Evolutionary conservation across 225 moss, liverwort and hornwort species (phyloP).

Genomic region (Bryum argenteum): DNA sequence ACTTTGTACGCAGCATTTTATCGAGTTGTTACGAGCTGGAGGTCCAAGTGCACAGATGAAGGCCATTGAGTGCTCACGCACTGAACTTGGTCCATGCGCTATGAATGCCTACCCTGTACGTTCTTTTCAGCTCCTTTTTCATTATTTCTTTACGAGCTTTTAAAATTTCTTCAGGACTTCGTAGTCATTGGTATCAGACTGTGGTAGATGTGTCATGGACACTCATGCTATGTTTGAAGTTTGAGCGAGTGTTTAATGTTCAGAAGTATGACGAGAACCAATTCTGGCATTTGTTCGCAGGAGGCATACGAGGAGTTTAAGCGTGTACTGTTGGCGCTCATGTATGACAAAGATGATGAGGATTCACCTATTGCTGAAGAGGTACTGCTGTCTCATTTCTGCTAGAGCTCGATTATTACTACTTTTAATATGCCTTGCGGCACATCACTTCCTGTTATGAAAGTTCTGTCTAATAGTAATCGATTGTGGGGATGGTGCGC

Average conservation of each 20-base stretch:
- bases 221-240: not conserved
- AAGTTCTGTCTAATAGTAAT: slow-evolving; percentile 44
- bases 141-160: slow-evolving; percentile 1
- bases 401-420: slow-evolving; percentile 16
- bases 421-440: not conserved
- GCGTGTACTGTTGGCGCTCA: slow-evolving; percentile 71
- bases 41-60: slow-evolving; percentile 51
- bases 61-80: slow-evolving; percentile 73
- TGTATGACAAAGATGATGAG: slow-evolving; percentile 73
- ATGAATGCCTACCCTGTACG: slow-evolving; percentile 79
- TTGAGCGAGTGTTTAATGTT: not conserved
- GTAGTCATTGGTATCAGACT: not conserved
- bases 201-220: not conserved
- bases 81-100: slow-evolving; percentile 71
- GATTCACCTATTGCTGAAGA: slow-evolving; percentile 72
- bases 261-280: not conserved
- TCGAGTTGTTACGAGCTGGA: slow-evolving; percentile 70
- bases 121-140: slow-evolving; percentile 28
- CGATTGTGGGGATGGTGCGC: slow-evolving; percentile 63
- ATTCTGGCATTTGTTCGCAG: slow-evolving; percentile 41
- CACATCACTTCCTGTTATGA: slow-evolving; percentile 3
- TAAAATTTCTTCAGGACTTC: not conserved
- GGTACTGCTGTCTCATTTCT: slow-evolving; percentile 56
- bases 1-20: slow-evolving; percentile 57
- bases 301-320: slow-evolving; percentile 85